A percentile compares a stretch with the other conserved stretches of the same genome.
Conservation (phyloP, 2,329 filamentous ascomycete species). For the Ceratocystis cubensis region DNA sequence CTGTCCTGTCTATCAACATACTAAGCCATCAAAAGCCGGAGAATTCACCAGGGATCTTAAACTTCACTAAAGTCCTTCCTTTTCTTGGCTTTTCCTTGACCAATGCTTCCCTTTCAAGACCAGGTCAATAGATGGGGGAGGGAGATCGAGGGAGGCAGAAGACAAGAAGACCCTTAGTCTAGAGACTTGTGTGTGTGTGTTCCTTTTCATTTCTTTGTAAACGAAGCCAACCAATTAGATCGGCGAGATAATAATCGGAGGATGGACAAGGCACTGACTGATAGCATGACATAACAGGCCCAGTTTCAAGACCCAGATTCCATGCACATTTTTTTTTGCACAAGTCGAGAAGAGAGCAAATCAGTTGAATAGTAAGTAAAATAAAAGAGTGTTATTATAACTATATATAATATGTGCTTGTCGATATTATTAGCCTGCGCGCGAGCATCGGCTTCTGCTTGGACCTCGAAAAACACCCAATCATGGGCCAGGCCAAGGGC, state of each 20-base stretch:
- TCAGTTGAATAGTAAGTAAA: background rate
- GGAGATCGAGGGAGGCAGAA: no score
- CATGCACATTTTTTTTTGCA: no score
- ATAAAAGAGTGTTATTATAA: background rate
- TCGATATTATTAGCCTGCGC: constrained; percentile 1
- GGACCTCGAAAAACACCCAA: constrained; percentile 3
- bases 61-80: background rate
- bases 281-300: no score
- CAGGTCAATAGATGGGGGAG: background rate
- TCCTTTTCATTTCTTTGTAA: background rate
- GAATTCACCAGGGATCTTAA: background rate
- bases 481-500: background rate
- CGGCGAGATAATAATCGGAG: no score
- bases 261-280: no score
- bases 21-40: background rate
- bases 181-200: background rate
- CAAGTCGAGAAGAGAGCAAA: background rate
- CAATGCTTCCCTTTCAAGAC: background rate
- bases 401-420: constrained; percentile 1
- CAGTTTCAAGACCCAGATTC: no score
- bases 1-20: background rate
- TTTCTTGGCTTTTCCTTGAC: background rate
- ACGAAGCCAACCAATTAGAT: no score
- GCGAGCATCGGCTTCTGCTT: constrained; percentile 7
- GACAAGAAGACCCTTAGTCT: background rate